Evolutionary conservation across 495 filamentous ascomycete genomes (phyloP), one percentile per base, ranked within the genome.

Genomic region (Penicillium verhagenii): DNA sequence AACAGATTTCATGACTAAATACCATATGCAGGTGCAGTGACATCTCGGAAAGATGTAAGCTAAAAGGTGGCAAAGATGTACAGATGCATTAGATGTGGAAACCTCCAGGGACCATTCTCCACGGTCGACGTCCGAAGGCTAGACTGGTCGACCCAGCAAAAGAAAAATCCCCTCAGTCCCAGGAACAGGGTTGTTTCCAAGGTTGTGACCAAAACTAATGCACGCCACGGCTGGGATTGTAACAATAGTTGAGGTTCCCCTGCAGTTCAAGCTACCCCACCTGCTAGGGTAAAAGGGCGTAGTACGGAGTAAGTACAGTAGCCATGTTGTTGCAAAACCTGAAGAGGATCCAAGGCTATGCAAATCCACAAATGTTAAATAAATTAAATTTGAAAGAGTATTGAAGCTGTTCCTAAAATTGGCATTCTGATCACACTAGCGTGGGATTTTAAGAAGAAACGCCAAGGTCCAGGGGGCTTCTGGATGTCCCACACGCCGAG

Each of bases 191-290:
- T 24, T 33, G 14, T 23, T 31, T 40, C 37, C 31, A 46, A 29
- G 46, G 24, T 28, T 37, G n/a, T 14, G 5, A 31, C 37, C 52
- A 47, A 31, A 37, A 56, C 56, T 59, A 59, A 40, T 56, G 56
- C 29, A 55, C 47, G 59, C 59, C 59, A 63, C 59, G 24, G 55
- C 23, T 26, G 19, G 13, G 14, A 26, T 54, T 13, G 25, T 33
- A 63, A 63, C 53, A 37, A 62, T 58, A 56, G 49, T 53, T 6
- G 2, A 49, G 9, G 33, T n/a, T 20, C 44, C 38, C 37, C 29
- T 46, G 55, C 52, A 52, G 42, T 46, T 54, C 43, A 4, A 18
- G 25, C 53, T 44, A 37, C 25, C 31, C 50, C 18, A 24, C 44
- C 24, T 52, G 11, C 13, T 23, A 23, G n/a, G n/a, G n/a, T n/a